Evolutionary conservation across 2,329 filamentous ascomycete genomes (phyloP).

Genomic region (Verticillium nonalfalfae): DNA sequence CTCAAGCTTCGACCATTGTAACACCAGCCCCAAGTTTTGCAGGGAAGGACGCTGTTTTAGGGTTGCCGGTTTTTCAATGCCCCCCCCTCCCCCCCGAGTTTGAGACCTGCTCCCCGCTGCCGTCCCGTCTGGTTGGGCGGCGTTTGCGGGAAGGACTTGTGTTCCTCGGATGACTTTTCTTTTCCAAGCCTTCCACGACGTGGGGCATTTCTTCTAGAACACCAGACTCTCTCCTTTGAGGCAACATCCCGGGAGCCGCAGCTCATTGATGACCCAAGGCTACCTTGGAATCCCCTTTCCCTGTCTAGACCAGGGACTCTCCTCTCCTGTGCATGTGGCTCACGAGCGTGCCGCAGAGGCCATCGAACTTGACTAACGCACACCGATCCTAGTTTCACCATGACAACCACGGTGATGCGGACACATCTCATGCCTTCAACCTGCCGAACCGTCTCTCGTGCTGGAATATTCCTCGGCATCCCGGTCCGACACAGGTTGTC

Average conservation of each 20-base stretch:
- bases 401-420: conserved; percentile 1
- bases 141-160: conserved; percentile 4
- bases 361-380: not conserved
- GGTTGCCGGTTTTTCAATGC: conserved; percentile 2
- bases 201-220: not conserved
- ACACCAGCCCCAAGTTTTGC: not conserved
- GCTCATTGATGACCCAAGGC: not conserved
- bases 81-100: not conserved
- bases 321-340: not conserved
- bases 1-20: not conserved
- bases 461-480: conserved; percentile 1
- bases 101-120: not conserved
- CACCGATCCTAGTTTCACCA: conserved; percentile 1
- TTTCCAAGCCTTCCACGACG: conserved; percentile 5
- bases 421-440: not conserved
- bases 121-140: conserved; percentile 4
- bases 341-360: not conserved
- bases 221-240: not conserved
- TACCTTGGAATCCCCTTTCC: not conserved
- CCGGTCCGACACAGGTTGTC: conserved; percentile 1
- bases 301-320: not conserved
- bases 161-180: conserved; percentile 7
- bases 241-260: not conserved
- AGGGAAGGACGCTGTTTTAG: conserved; percentile 9
- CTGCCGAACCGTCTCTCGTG: not conserved